Conservation (phyloP, 2,329 filamentous ascomycete species). For the Ilyonectria robusta region DNA sequence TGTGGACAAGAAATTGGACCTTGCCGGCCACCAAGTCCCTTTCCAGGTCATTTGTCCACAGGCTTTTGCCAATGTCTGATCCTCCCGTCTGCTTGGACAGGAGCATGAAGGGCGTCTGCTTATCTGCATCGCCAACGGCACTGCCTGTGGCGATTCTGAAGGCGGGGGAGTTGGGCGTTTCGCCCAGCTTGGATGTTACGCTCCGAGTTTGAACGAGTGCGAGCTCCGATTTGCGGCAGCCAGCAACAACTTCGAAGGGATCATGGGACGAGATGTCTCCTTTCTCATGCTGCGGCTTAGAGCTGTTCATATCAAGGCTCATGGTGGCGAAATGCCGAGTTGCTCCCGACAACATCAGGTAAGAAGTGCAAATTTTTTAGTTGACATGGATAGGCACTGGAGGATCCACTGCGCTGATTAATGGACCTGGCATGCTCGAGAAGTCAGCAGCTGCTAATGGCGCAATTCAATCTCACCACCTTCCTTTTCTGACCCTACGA, state of each 20-base stretch:
- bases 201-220: not conserved
- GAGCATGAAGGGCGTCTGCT: not conserved
- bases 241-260: not conserved
- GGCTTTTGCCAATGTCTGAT: conserved; percentile 3
- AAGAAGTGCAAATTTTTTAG: no score
- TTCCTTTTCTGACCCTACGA: no score
- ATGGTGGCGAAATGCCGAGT: not conserved
- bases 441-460: no score
- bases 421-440: no score
- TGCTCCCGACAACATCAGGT: no score
- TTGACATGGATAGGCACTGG: no score
- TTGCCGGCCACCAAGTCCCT: not conserved
- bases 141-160: not conserved
- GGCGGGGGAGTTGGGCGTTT: not conserved
- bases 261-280: not conserved
- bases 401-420: no score
- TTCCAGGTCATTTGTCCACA: conserved; percentile 6
- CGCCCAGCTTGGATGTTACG: not conserved
- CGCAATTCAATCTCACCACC: no score
- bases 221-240: conserved; percentile 7
- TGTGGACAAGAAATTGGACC: conserved; percentile 4
- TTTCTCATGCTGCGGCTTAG: not conserved
- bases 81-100: conserved; percentile 6
- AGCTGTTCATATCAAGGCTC: not conserved
- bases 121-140: conserved; percentile 2